Evolutionary conservation across 129 eudicot species (phyloP).

Genomic region (Silybum marianum): DNA sequence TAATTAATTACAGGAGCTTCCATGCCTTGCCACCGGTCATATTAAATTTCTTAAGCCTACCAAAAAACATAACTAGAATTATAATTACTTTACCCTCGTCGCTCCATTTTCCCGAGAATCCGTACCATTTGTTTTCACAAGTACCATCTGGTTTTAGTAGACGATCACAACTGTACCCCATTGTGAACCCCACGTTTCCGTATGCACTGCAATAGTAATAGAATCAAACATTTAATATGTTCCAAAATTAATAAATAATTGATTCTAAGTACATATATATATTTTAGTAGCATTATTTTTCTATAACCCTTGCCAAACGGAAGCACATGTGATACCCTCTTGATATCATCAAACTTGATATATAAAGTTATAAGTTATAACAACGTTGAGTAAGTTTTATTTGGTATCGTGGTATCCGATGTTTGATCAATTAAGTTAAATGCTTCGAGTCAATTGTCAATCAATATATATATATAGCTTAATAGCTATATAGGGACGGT

Average conservation of each 20-base stretch:
- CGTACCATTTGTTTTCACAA: constrained; percentile 69
- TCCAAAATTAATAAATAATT: not conserved
- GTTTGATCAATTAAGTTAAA: no score
- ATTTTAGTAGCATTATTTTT: not conserved
- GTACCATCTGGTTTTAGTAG: constrained; percentile 37
- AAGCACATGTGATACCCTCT: no score
- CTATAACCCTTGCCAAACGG: no score
- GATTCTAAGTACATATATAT: not conserved
- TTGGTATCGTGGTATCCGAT: no score
- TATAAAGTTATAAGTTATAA: not conserved
- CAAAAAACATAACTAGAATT: constrained; percentile 77
- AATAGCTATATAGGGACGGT: no score
- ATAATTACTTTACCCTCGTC: constrained; percentile 64
- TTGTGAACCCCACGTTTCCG: constrained; percentile 89
- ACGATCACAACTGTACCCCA: constrained; percentile 73
- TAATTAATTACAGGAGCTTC: constrained; percentile 56
- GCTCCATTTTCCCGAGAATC: constrained; percentile 84
- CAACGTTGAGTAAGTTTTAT: not conserved
- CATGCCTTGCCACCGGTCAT: constrained; percentile 83
- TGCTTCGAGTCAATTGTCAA: no score
- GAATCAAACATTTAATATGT: not conserved
- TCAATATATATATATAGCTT: no score
- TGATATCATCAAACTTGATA: no score
- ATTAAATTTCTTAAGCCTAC: constrained; percentile 82
- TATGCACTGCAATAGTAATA: constrained; percentile 59